Evolutionary conservation across 768 basidiomycete genomes (phyloP), one percentile per base, ranked within the genome.

Genomic region (Tubosaeta sp.): DNA sequence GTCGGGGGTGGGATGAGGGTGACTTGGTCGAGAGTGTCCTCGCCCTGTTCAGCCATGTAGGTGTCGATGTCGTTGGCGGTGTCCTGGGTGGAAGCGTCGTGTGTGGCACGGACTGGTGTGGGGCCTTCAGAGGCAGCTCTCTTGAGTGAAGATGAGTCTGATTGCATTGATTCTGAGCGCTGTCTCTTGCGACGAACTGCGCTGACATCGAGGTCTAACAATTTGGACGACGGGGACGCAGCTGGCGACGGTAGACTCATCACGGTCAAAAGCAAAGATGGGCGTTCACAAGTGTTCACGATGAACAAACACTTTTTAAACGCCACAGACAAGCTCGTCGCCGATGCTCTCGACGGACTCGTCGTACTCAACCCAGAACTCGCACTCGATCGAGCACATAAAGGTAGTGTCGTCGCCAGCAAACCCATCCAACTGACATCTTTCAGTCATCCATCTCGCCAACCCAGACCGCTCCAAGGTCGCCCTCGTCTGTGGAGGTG

Each of bases 401-500:
- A 84, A 76, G 85, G 91, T 89, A 55, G 6, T 16, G 16, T 45
- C 17, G 5, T 27, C 19, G n/a, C 5, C 6, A 2, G 4, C 29
- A n/a, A 2, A 26, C 2, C 4, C 37, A 3, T 33, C 10, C 8
- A 12, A 33, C 37, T 45, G 6, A 44, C 13, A 10, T 9, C 32
- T 14, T 12, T 3, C 26, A 87, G 90, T 88, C 49, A 75, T 91
- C 38, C 83, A 85, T 60, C 69, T 81, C 47, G 71, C 79, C 25
- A 58, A 70, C n/a, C 77, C 69, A 31, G 81, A 86, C 65, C 77
- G 72, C 51, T 77, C 79, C 22, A 83, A 83, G 63, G 91, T 93
- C 39, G 80, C 86, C 3, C 73, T 93, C 13, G 75, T 93, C 59
- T 91, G 87, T 60, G 91, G 91, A 9, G 91, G 91, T 6, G 91